Evolutionary conservation across 495 filamentous ascomycete species (phyloP).

Genomic region (Lasiosphaeriaceae sp.): DNA sequence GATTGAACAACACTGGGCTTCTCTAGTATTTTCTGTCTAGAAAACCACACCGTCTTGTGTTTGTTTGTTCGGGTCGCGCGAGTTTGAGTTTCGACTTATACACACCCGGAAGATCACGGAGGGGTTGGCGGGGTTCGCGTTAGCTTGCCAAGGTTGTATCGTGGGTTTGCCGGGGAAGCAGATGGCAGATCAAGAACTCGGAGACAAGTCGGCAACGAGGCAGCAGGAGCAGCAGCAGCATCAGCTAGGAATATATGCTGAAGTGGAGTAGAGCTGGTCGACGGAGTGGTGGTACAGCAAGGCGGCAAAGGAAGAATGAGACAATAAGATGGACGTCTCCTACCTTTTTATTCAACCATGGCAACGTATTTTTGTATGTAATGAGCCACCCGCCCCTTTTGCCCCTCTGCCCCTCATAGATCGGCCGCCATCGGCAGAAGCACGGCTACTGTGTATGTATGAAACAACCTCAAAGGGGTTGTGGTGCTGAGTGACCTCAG

Average conservation of each 20-base stretch:
- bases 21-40: neutral
- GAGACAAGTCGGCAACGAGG: neutral
- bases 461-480: too few species aligned
- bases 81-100: conserved; percentile 16
- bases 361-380: neutral
- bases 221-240: too few species aligned
- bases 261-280: neutral
- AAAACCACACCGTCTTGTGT: neutral
- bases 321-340: neutral
- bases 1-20: too few species aligned
- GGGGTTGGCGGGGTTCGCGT: neutral
- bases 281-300: neutral
- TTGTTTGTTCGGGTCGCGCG: neutral
- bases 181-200: neutral
- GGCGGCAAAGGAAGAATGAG: neutral
- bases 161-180: neutral
- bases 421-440: conserved; percentile 26
- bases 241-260: neutral
- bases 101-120: neutral
- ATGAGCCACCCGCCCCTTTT: neutral
- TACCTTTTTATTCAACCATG: neutral
- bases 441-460: conserved; percentile 18
- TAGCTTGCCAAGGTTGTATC: neutral
- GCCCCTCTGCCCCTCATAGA: conserved; percentile 17
- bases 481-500: too few species aligned